phyloP scores from a whole-genome alignment of 352 stramenopile species.

The Phytophthora foliorum region DNA sequence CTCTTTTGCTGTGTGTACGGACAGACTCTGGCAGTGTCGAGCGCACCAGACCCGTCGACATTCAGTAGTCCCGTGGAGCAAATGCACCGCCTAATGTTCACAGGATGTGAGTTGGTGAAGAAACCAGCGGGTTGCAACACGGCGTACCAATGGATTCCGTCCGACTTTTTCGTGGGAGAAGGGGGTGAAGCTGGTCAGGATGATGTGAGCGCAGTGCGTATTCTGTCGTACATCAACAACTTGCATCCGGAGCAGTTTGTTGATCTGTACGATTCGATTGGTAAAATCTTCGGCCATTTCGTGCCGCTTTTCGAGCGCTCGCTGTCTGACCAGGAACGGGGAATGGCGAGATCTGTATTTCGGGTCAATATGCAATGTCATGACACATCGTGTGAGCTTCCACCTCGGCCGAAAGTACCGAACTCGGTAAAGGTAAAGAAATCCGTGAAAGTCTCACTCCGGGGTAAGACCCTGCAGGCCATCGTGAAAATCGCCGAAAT shows the following conservation, averaged over 20 bases:
- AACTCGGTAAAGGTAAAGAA: neutral
- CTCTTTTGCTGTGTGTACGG: constrained; percentile 66
- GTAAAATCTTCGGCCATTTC: constrained; percentile 42
- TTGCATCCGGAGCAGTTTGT: constrained; percentile 42
- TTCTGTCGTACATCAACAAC: constrained; percentile 68
- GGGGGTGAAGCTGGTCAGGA: constrained; percentile 5
- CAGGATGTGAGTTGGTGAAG: constrained; percentile 12
- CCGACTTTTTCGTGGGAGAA: constrained; percentile 36
- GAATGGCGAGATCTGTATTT: neutral
- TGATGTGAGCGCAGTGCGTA: constrained; percentile 16
- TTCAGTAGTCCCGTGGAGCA: constrained; percentile 26
- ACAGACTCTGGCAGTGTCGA: constrained; percentile 25
- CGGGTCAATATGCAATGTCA: constrained; percentile 19
- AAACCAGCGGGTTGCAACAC: constrained; percentile 14
- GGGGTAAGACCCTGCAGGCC: constrained; percentile 41
- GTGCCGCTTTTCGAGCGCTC: constrained; percentile 51
- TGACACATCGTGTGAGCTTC: constrained; percentile 19
- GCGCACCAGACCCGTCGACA: neutral
- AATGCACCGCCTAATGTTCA: constrained; percentile 46
- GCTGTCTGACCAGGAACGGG: constrained; percentile 12
- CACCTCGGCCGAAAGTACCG: constrained; percentile 25
- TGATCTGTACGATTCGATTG: constrained; percentile 45
- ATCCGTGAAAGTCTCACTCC: constrained; percentile 14
- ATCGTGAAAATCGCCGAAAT: constrained; percentile 70
- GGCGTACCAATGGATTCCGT: constrained; percentile 57